Percentiles rank a stretch among this genome's conserved stretches.
phyloP scores from a whole-genome alignment of 768 basidiomycete species.

The Amanita pseudoporphyria region DNA sequence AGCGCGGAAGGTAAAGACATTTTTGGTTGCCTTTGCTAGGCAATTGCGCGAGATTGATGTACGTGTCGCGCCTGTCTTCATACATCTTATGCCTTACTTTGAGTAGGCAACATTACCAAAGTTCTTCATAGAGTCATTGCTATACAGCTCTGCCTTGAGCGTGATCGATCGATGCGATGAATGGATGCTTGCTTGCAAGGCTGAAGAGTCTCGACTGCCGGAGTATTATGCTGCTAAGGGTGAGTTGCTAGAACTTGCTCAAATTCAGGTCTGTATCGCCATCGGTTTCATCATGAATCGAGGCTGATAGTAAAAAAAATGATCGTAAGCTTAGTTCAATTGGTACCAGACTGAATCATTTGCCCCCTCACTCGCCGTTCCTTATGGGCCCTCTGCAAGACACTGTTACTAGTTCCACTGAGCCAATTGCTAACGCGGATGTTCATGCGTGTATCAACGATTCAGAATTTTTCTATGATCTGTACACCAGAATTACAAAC shows the following conservation, averaged over 20 bases:
- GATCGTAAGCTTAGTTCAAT: constrained; percentile 70
- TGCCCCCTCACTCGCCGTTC: constrained; percentile 71
- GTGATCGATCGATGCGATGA: constrained; percentile 70
- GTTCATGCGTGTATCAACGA: constrained; percentile 49
- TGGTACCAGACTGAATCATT: constrained; percentile 61
- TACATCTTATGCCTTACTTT: constrained; percentile 3
- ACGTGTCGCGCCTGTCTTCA: constrained; percentile 24
- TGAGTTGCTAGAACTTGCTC: constrained; percentile 85
- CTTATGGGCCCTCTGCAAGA: constrained; percentile 11
- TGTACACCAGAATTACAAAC: constrained; percentile 69
- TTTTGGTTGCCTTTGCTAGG: constrained; percentile 69
- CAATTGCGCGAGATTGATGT: constrained; percentile 74
- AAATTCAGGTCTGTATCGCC: constrained; percentile 54
- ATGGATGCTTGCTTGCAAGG: constrained; percentile 47
- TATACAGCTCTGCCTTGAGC: constrained; percentile 80
- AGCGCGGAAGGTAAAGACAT: constrained; percentile 58
- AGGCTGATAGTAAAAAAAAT: background rate
- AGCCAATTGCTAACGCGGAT: constrained; percentile 47
- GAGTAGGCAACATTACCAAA: constrained; percentile 41
- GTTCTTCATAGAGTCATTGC: constrained; percentile 89
- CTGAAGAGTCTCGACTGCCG: constrained; percentile 37
- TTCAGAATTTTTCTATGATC: constrained; percentile 58
- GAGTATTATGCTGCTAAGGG: constrained; percentile 70
- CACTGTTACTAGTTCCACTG: constrained; percentile 16
- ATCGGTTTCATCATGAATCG: background rate